Percentiles rank a stretch among this genome's conserved stretches.
phyloP scores from a whole-genome alignment of 768 basidiomycete species.

The Kwoniella pini region DNA sequence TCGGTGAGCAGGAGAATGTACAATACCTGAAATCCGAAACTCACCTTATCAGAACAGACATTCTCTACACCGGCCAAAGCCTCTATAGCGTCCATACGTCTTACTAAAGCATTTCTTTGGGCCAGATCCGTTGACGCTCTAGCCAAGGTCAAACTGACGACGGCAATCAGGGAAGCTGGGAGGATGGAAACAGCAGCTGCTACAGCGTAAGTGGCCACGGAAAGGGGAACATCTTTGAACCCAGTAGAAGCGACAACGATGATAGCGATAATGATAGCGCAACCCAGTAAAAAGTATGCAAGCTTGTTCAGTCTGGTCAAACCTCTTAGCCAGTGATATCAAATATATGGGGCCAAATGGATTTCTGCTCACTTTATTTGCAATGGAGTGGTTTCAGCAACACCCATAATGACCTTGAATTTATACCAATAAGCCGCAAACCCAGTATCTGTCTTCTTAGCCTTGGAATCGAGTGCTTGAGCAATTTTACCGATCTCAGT shows the following conservation, averaged over 20 bases:
- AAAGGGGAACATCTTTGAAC: slow-evolving; percentile 50
- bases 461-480: slow-evolving; percentile 54
- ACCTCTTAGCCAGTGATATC: slow-evolving; percentile 33
- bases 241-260: slow-evolving; percentile 56
- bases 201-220: slow-evolving; percentile 56
- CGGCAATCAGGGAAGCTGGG: slow-evolving; percentile 58
- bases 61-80: slow-evolving; percentile 63
- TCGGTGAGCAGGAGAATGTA: background rate
- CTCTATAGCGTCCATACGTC: slow-evolving; percentile 67
- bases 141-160: slow-evolving; percentile 64
- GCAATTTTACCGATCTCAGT: slow-evolving; percentile 59
- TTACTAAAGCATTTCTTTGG: slow-evolving; percentile 63
- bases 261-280: slow-evolving; percentile 52
- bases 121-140: slow-evolving; percentile 63
- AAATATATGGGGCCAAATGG: background rate
- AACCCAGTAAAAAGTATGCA: slow-evolving; percentile 53
- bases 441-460: slow-evolving; percentile 43
- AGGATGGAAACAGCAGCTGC: slow-evolving; percentile 56
- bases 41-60: slow-evolving; percentile 63
- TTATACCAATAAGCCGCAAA: slow-evolving; percentile 61
- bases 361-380: slow-evolving; percentile 58
- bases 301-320: slow-evolving; percentile 56
- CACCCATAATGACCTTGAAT: slow-evolving; percentile 57
- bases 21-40: background rate
- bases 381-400: slow-evolving; percentile 57